Conservation (phyloP, 2,329 filamentous ascomycete genomes). For the Aspergillus clavatus region DNA sequence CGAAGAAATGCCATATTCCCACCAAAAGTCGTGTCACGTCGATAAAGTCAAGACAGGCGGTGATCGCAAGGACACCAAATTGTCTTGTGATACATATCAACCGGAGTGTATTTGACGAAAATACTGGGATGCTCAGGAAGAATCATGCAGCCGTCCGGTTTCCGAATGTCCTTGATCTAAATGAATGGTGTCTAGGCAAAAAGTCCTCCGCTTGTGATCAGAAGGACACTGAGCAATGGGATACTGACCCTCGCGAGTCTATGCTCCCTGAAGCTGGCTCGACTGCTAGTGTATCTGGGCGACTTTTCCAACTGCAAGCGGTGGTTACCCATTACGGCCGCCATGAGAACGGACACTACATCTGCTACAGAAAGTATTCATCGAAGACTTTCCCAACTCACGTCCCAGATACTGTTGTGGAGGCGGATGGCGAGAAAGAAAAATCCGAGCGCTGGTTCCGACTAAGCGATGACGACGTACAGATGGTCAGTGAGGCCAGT, state of each 20-base stretch:
- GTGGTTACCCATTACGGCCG: conserved; percentile 84
- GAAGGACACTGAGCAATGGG: conserved; percentile 60
- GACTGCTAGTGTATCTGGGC: conserved; percentile 45
- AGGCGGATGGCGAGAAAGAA: conserved; percentile 31
- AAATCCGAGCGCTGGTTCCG: conserved; percentile 70
- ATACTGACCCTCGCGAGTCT: conserved; percentile 61
- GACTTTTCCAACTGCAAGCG: conserved; percentile 70
- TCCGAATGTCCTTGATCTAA: conserved; percentile 67
- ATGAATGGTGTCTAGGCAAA: conserved; percentile 77
- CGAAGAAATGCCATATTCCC: conserved; percentile 60
- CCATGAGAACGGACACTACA: conserved; percentile 94
- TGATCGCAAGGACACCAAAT: conserved; percentile 74
- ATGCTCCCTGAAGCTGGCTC: conserved; percentile 65
- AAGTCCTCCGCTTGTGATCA: conserved; percentile 25
- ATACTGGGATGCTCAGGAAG: conserved; percentile 73
- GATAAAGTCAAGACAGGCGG: conserved; percentile 85
- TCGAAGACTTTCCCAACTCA: conserved; percentile 30
- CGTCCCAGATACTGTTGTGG: conserved; percentile 28
- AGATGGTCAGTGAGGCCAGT: conserved; percentile 64
- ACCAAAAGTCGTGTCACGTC: conserved; percentile 65
- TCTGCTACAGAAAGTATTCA: conserved; percentile 76
- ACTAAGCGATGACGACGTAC: conserved; percentile 83
- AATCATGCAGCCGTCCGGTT: conserved; percentile 77
- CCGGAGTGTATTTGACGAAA: conserved; percentile 82
- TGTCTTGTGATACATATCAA: conserved; percentile 85